Evolutionary conservation across 768 basidiomycete species (phyloP), one percentile per base, ranked within the genome.

Genomic region (Trametes meyenii): DNA sequence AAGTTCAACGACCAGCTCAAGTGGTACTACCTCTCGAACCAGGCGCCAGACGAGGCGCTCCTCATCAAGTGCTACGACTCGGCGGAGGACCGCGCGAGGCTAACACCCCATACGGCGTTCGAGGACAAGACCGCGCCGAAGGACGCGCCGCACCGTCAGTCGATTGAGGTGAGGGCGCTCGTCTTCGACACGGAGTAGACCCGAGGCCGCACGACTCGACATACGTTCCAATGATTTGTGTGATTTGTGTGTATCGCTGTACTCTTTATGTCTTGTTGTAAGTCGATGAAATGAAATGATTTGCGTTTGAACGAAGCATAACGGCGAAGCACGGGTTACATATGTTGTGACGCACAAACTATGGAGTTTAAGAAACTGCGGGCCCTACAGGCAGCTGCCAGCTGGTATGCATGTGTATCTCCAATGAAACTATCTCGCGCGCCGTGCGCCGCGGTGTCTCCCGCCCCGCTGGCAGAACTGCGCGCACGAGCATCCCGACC

Each of bases 11-110:
- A 71, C 8, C 56, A 48, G 10, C 75, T 77, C 64, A 68, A 63
- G 49, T 78, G 77, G 76, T 75, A 74, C 44, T 77, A 75, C 67
- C 63, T 78, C 36, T 65, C 70, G 7, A 69, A 73, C 58, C 73
- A 74, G 71, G 72, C 70, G 0, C 75, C 75, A 11, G 73, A 77
- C 26, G 78, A 79, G 66, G 71, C 75, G 19, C 67, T 69, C 13
- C 61, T 79, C 16, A 75, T 78, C 67, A 79, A 78, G 65, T 75
- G 75, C 64, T 78, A 70, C 59, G 76, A 78, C 66, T 76, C 77
- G n/a, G 67, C 72, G 50, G 55, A 59, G 33, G 71, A 73, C 62
- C 66, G 71, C 64, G 72, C 77, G 33, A 68, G 70, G 23, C 63
- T 77, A 50, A 74, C 77, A 1, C 74, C 77, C 13, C 77, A 78